A percentile compares a stretch with the other conserved stretches of the same genome.
phyloP scores from a whole-genome alignment of 192 early-diverging fungal species.

The Haplosporangium gracile region DNA sequence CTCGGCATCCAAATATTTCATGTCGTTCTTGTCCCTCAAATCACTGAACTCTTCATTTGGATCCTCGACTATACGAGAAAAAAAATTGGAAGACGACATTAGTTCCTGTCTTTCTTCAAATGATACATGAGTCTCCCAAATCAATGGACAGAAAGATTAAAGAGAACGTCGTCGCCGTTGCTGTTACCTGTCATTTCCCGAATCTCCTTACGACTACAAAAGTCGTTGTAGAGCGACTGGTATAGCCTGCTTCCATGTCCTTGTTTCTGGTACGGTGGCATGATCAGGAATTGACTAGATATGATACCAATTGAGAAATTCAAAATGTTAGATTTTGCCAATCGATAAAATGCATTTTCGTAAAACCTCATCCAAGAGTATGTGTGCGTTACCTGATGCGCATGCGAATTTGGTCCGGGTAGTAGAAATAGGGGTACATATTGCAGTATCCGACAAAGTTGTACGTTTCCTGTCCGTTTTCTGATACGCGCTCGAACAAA shows the following conservation, averaged over 20 bases:
- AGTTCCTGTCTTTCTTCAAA: neutral
- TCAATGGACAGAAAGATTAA: neutral
- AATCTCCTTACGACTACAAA: conserved; percentile 60
- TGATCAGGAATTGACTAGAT: conserved; percentile 89
- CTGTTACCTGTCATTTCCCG: conserved; percentile 71
- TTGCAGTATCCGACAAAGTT: conserved; percentile 87
- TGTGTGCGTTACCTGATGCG: conserved; percentile 80
- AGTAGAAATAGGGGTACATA: conserved; percentile 89
- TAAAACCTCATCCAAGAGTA: neutral
- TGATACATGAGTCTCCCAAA: neutral
- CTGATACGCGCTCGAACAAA: conserved; percentile 68
- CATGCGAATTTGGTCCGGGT: conserved; percentile 81
- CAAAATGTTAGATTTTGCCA: neutral
- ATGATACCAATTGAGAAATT: neutral
- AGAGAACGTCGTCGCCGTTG: neutral
- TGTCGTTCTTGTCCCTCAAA: conserved; percentile 89
- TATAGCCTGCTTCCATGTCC: conserved; percentile 89
- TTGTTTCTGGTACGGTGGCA: conserved; percentile 88
- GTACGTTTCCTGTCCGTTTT: conserved; percentile 67
- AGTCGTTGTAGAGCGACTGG: conserved; percentile 67
- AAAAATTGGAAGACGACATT: neutral
- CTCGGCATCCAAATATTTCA: conserved; percentile 70
- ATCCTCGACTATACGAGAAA: conserved; percentile 82
- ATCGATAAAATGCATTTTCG: neutral
- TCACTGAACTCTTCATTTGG: conserved; percentile 91